Percentiles rank a stretch among this genome's conserved stretches.
Conservation (phyloP, 129 eudicot genomes). For the Mikania micrantha region DNA sequence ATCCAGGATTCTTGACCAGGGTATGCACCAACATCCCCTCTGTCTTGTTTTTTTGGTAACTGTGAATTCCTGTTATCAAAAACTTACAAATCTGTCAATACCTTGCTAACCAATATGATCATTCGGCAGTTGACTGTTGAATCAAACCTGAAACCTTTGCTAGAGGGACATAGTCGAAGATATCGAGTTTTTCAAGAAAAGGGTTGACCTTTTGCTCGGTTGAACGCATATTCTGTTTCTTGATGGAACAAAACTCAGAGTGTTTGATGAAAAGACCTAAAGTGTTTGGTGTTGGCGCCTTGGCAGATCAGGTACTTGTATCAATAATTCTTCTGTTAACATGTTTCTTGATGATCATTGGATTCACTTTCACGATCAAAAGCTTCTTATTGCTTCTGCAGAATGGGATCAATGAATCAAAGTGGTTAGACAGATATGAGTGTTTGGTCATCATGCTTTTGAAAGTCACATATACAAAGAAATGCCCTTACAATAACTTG, state of each 20-base stretch:
- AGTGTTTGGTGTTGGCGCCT: constrained; percentile 7
- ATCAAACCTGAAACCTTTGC: no score
- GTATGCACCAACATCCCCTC: background rate
- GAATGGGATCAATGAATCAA: constrained; percentile 28
- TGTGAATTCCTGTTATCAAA: no score
- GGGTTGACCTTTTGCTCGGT: constrained; percentile 6
- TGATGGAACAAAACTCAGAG: constrained; percentile 15
- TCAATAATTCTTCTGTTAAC: constrained; percentile 16
- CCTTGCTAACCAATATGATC: no score
- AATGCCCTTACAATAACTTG: background rate
- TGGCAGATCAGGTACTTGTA: constrained; percentile 26
- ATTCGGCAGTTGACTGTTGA: background rate
- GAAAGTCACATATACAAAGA: constrained; percentile 4
- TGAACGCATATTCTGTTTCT: background rate
- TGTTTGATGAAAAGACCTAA: background rate
- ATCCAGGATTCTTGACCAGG: background rate
- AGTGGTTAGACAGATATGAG: constrained; percentile 29
- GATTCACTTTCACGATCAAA: constrained; percentile 18
- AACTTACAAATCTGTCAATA: no score
- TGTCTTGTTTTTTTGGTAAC: no score
- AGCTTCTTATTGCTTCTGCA: constrained; percentile 24
- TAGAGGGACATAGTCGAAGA: background rate
- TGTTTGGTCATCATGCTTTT: constrained; percentile 22
- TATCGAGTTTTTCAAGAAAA: constrained; percentile 6
- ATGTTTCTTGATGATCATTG: constrained; percentile 28